Conservation (phyloP, 83 land plant species). For the Thuja plicata region DNA sequence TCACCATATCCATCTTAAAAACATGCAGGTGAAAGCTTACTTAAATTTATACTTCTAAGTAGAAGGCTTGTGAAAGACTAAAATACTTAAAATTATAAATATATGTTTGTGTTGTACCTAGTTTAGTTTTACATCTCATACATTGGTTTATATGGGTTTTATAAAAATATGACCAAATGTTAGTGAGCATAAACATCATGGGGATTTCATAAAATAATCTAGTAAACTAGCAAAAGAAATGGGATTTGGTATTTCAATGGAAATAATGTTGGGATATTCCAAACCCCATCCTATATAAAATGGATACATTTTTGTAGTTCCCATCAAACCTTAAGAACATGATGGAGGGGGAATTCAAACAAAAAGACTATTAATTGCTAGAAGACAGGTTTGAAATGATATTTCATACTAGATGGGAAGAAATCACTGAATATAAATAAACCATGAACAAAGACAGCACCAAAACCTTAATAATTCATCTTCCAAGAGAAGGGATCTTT, state of each 20-base stretch:
- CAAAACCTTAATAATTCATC: not conserved
- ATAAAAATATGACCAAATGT: not conserved
- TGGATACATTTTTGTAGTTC: not conserved
- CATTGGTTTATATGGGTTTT: too few relatives aligned
- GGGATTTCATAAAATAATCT: too few relatives aligned
- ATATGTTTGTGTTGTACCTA: too few relatives aligned
- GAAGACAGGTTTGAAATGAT: not conserved
- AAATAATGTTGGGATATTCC: too few relatives aligned
- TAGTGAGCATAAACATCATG: not conserved
- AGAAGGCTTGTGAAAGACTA: too few relatives aligned
- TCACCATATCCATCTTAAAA: too few relatives aligned
- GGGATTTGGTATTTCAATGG: too few relatives aligned
- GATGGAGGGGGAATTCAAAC: not conserved
- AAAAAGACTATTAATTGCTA: not conserved
- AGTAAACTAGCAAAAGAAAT: too few relatives aligned
- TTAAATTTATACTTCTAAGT: too few relatives aligned
- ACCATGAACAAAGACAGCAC: not conserved
- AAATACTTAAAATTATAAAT: too few relatives aligned
- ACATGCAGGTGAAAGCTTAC: too few relatives aligned
- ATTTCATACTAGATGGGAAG: not conserved
- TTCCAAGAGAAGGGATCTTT: not conserved
- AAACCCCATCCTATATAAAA: not conserved
- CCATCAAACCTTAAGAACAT: not conserved
- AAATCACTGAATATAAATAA: not conserved
- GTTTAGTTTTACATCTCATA: too few relatives aligned